Percentiles rank a stretch among this genome's conserved stretches.
These are phyloP conservation scores for Dryadomyces quercivorus DNA, from an alignment of 2,329 filamentous ascomycete genomes.

Conservation along the genomic window DNA sequence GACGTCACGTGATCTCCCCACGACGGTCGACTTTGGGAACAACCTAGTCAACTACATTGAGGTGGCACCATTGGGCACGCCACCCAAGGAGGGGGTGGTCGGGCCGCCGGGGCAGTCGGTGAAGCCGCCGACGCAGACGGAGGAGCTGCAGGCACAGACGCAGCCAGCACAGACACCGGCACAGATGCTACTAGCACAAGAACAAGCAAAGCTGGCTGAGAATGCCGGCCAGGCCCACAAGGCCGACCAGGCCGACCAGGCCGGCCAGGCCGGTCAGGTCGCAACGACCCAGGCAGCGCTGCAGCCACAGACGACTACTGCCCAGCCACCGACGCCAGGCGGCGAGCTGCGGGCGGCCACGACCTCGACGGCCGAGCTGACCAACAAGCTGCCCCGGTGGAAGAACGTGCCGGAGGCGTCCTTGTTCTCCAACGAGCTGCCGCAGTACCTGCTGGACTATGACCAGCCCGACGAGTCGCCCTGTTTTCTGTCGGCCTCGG, in stretches of 20 bases:
- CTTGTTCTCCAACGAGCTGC: slow-evolving; percentile 62
- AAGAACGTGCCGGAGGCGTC: slow-evolving; percentile 43
- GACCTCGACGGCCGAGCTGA: slow-evolving; percentile 7
- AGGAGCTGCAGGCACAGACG: not conserved
- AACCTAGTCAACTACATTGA: slow-evolving; percentile 98
- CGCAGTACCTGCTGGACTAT: slow-evolving; percentile 74
- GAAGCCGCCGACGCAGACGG: slow-evolving; percentile 6
- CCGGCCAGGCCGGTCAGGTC: slow-evolving; percentile 7
- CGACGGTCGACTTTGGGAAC: slow-evolving; percentile 95
- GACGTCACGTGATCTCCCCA: slow-evolving; percentile 76
- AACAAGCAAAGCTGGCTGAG: not conserved
- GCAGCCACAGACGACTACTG: not conserved
- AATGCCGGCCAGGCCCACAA: too few species aligned
- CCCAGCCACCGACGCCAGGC: not conserved
- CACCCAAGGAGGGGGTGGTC: slow-evolving; percentile 17
- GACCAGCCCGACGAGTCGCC: slow-evolving; percentile 72
- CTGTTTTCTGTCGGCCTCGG: slow-evolving; percentile 60
- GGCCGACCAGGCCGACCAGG: slow-evolving; percentile 8
- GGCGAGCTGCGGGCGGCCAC: not conserved
- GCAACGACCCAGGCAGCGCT: not conserved
- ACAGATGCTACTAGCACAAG: not conserved
- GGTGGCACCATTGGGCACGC: slow-evolving; percentile 64
- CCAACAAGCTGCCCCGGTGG: slow-evolving; percentile 29
- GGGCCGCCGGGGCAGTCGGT: slow-evolving; percentile 15
- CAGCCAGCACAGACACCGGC: not conserved